Conservation (phyloP, 2,329 filamentous ascomycete genomes). For the Sporothrix humicola region DNA sequence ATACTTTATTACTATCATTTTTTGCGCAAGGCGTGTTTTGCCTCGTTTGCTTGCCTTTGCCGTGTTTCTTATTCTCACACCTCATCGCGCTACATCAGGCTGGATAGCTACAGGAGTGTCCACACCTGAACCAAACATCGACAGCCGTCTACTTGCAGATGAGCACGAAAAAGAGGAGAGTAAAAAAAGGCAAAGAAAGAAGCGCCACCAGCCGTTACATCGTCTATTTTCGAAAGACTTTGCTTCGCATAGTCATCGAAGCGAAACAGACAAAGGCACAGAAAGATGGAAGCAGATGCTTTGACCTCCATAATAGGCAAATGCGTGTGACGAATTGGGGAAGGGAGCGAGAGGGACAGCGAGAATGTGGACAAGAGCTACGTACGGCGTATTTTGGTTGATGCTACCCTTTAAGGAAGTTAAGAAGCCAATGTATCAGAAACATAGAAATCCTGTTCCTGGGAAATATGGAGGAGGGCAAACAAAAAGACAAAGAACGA, state of each 20-base stretch:
- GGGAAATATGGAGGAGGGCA: no score
- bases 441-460: background rate
- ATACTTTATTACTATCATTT: background rate
- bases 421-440: background rate
- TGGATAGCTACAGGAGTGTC: background rate
- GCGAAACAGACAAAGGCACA: background rate
- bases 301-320: slow-evolving; percentile 25
- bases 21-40: slow-evolving; percentile 18
- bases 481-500: background rate
- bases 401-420: slow-evolving; percentile 3
- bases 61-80: background rate
- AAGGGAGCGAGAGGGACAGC: background rate
- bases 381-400: background rate
- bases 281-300: background rate
- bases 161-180: background rate
- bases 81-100: background rate
- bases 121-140: slow-evolving; percentile 2
- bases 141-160: slow-evolving; percentile 1
- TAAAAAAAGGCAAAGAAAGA: background rate
- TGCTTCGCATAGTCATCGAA: background rate
- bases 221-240: background rate
- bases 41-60: slow-evolving; percentile 7
- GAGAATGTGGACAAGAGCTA: background rate
- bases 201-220: slow-evolving; percentile 22
- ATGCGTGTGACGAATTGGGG: slow-evolving; percentile 9